Conservation (phyloP, 2,329 filamentous ascomycete genomes). For the Colletotrichum phormii region DNA sequence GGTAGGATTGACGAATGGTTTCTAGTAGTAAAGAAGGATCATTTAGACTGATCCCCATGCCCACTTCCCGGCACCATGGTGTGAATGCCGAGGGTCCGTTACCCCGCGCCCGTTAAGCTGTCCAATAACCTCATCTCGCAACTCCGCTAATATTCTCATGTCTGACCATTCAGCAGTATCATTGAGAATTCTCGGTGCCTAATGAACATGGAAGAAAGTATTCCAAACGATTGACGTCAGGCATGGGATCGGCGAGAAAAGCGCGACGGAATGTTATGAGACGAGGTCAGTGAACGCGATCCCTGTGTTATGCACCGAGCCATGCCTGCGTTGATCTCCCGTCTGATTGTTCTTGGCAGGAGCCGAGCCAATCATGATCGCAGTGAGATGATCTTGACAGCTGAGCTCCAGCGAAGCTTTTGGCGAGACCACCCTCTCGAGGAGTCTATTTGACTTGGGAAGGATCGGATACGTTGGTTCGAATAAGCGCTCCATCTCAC, state of each 20-base stretch:
- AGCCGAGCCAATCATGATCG: not conserved
- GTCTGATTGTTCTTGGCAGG: not conserved
- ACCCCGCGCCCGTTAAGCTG: not conserved
- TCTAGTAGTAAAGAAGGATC: not conserved
- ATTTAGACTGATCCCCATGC: not conserved
- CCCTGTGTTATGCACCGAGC: not conserved
- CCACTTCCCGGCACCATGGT: not conserved
- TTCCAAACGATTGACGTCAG: not conserved
- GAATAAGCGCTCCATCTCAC: not conserved
- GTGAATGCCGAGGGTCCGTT: not conserved
- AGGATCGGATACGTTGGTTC: not conserved
- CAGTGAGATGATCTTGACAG: not conserved
- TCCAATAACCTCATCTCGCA: not conserved
- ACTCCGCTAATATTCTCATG: not conserved
- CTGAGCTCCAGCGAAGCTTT: not conserved
- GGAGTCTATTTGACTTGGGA: not conserved
- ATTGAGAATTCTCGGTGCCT: not conserved
- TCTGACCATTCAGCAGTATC: not conserved
- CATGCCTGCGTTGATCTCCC: not conserved
- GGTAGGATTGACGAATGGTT: not conserved
- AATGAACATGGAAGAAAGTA: not conserved
- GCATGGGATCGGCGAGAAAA: not conserved
- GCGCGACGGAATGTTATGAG: not conserved
- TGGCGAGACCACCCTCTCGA: not conserved
- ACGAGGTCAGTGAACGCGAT: not conserved